Evolutionary conservation across 2,329 filamentous ascomycete species (phyloP).

Genomic region (Aspergillus candidus): DNA sequence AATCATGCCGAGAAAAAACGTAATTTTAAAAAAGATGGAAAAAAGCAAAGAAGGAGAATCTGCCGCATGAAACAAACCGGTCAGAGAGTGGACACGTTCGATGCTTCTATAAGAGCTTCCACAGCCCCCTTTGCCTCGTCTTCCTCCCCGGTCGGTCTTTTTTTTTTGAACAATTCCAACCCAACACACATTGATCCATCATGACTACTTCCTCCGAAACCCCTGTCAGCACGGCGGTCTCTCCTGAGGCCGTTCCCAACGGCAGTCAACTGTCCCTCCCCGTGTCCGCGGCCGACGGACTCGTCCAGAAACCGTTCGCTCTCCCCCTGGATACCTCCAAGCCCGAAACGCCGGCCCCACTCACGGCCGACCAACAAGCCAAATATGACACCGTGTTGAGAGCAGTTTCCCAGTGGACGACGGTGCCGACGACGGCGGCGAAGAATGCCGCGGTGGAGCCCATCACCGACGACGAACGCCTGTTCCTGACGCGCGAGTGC

Average conservation of each 20-base stretch:
- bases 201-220: too few species aligned
- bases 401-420: constrained; percentile 64
- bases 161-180: too few species aligned
- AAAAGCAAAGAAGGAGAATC: too few species aligned
- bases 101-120: too few species aligned
- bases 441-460: constrained; percentile 55
- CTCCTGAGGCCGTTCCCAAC: constrained; percentile 7
- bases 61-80: too few species aligned
- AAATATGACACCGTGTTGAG: constrained; percentile 77
- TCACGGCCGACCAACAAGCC: constrained; percentile 68
- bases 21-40: too few species aligned
- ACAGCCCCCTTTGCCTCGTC: too few species aligned
- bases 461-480: constrained; percentile 70
- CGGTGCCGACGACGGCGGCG: constrained; percentile 58
- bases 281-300: constrained; percentile 32
- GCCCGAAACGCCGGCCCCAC: constrained; percentile 50
- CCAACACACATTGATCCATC: too few species aligned
- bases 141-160: too few species aligned
- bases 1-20: too few species aligned
- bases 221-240: too few species aligned
- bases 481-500: constrained; percentile 90
- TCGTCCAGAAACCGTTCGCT: constrained; percentile 54
- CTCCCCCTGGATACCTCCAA: constrained; percentile 53
- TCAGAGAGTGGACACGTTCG: too few species aligned
- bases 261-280: constrained; percentile 28